phyloP scores from a whole-genome alignment of 768 basidiomycete genomes.

The Rhizopogon vesiculosus region DNA sequence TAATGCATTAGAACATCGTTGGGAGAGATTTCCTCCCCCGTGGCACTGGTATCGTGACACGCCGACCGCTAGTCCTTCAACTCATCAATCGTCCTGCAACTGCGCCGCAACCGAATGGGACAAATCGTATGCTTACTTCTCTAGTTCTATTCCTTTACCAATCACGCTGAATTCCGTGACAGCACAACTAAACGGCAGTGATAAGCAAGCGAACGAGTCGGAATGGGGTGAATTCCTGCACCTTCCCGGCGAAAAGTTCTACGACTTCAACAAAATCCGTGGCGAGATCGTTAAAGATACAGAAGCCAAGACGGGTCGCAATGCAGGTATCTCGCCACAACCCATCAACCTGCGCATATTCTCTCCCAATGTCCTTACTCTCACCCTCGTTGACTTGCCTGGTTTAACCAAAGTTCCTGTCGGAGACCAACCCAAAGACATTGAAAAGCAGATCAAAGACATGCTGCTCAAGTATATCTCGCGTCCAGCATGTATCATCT shows the following conservation, averaged over 20 bases:
- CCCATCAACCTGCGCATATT: slow-evolving; percentile 98
- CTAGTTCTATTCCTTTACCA: not conserved
- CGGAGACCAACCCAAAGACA: slow-evolving; percentile 94
- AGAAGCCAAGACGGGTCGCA: slow-evolving; percentile 97
- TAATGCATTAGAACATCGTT: slow-evolving; percentile 75
- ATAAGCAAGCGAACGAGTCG: slow-evolving; percentile 81
- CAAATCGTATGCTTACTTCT: slow-evolving; percentile 31
- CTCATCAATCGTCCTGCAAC: slow-evolving; percentile 80
- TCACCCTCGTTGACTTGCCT: slow-evolving; percentile 96
- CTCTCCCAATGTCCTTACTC: slow-evolving; percentile 94
- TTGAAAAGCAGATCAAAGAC: slow-evolving; percentile 95
- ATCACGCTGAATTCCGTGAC: slow-evolving; percentile 1
- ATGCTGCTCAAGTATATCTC: slow-evolving; percentile 96
- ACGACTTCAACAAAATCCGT: slow-evolving; percentile 95
- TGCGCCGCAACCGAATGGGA: slow-evolving; percentile 38
- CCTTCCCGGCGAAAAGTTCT: slow-evolving; percentile 95
- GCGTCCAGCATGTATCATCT: slow-evolving; percentile 92
- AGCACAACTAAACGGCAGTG: slow-evolving; percentile 39
- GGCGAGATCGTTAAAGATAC: slow-evolving; percentile 96
- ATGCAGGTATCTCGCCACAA: slow-evolving; percentile 94
- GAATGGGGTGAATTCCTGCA: slow-evolving; percentile 99
- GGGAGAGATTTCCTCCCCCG: slow-evolving; percentile 98
- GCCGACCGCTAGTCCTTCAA: slow-evolving; percentile 94
- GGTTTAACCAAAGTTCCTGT: slow-evolving; percentile 95
- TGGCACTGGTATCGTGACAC: slow-evolving; percentile 97